phyloP scores from a whole-genome alignment of 805 yeast species.

The Candida ulmi region DNA sequence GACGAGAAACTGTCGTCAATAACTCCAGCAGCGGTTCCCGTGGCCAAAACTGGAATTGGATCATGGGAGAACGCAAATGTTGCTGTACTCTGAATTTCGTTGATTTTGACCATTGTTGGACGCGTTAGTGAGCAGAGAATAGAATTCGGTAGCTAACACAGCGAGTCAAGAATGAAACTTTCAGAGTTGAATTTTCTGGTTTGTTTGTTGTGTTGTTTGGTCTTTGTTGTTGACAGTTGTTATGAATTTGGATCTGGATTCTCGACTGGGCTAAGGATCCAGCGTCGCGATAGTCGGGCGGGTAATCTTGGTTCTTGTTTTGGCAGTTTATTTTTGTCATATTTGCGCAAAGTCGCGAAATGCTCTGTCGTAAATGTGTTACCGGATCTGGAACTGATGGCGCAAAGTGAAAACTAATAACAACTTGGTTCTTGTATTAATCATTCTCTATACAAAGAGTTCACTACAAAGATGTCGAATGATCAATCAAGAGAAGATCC shows the following conservation, averaged over 20 bases:
- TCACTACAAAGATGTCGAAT: neutral
- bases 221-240: slow-evolving; percentile 1
- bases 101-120: slow-evolving; percentile 65
- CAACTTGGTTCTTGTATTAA: too few relatives aligned
- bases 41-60: slow-evolving; percentile 66
- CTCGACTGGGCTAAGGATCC: neutral
- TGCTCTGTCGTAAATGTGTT: too few relatives aligned
- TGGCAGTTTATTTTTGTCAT: too few relatives aligned
- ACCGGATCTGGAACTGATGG: too few relatives aligned
- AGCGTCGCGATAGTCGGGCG: too few relatives aligned
- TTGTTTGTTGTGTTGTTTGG: neutral
- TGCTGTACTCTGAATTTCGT: slow-evolving; percentile 80
- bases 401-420: too few relatives aligned
- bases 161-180: neutral
- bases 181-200: neutral
- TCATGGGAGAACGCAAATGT: slow-evolving; percentile 95
- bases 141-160: too few relatives aligned
- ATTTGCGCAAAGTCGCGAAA: too few relatives aligned
- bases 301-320: neutral
- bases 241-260: neutral
- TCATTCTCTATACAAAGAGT: too few relatives aligned
- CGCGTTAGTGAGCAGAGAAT: too few relatives aligned
- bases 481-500: slow-evolving; percentile 14
- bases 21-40: slow-evolving; percentile 96
- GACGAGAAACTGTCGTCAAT: slow-evolving; percentile 84